Percentiles rank a stretch among this genome's conserved stretches.
phyloP scores from a whole-genome alignment of 2,329 filamentous ascomycete genomes.

The Pseudogymnoascus sp. region DNA sequence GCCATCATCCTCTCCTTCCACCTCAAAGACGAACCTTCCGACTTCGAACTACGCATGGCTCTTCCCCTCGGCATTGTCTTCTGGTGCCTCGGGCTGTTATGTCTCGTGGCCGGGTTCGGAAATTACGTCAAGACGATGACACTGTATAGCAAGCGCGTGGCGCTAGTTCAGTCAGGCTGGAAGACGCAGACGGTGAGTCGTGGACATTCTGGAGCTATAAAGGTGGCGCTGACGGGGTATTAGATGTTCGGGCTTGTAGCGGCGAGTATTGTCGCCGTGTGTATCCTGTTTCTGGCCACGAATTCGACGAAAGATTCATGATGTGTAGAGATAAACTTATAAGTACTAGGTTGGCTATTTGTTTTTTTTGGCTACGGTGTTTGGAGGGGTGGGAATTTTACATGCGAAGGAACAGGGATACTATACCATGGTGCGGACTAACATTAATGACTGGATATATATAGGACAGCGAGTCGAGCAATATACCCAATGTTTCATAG shows the following conservation, averaged over 20 bases:
- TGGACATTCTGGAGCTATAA: slow-evolving; percentile 2
- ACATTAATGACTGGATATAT: slow-evolving; percentile 2
- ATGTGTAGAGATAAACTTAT: neutral
- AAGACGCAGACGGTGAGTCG: slow-evolving; percentile 68
- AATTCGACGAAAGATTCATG: slow-evolving; percentile 22
- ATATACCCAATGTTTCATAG: slow-evolving; percentile 5
- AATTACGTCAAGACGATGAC: slow-evolving; percentile 82
- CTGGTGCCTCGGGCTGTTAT: slow-evolving; percentile 73
- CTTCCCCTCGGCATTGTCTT: slow-evolving; percentile 80
- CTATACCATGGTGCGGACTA: neutral
- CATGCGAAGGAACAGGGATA: neutral
- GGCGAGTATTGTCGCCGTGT: slow-evolving; percentile 54
- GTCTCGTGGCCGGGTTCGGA: slow-evolving; percentile 64
- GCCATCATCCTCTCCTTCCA: slow-evolving; percentile 94
- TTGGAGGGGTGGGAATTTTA: neutral
- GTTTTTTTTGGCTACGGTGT: neutral
- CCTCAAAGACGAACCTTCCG: slow-evolving; percentile 61
- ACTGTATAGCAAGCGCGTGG: slow-evolving; percentile 67
- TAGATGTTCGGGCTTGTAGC: slow-evolving; percentile 56
- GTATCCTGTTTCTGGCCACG: slow-evolving; percentile 49
- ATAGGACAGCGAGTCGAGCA: slow-evolving; percentile 2
- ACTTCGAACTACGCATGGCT: slow-evolving; percentile 66
- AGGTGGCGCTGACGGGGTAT: neutral
- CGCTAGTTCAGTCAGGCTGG: slow-evolving; percentile 88
- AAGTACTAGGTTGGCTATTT: neutral